Conservation (phyloP, 441 rosid species). For the Biscutella laevigata region DNA sequence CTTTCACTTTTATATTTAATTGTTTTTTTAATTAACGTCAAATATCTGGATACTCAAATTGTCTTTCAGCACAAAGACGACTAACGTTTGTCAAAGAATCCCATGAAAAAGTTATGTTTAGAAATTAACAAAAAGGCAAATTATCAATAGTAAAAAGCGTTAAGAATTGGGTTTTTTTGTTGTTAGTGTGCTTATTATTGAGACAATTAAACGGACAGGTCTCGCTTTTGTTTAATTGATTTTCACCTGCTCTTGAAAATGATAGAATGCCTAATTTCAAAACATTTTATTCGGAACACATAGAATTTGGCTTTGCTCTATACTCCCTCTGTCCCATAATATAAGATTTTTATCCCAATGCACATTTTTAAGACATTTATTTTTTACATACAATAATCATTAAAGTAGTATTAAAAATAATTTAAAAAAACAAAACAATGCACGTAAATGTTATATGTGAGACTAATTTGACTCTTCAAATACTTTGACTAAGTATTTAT, state of each 20-base stretch:
- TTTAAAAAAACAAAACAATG: too few relatives aligned
- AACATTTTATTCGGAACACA: not conserved
- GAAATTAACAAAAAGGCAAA: not conserved
- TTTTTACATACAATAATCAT: too few relatives aligned
- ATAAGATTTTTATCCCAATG: too few relatives aligned
- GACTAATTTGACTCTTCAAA: too few relatives aligned
- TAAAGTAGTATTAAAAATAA: too few relatives aligned
- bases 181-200: slow-evolving; percentile 7
- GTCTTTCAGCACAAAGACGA: slow-evolving; percentile 44
- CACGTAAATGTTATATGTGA: too few relatives aligned
- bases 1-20: slow-evolving; percentile 25
- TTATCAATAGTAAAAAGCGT: not conserved
- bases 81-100: slow-evolving; percentile 66
- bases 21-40: not conserved
- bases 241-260: slow-evolving; percentile 24
- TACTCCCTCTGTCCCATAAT: too few relatives aligned
- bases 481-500: too few relatives aligned
- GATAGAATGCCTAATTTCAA: not conserved
- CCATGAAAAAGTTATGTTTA: not conserved
- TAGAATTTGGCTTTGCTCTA: not conserved
- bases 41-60: slow-evolving; percentile 30
- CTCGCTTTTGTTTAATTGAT: slow-evolving; percentile 25
- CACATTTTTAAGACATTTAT: too few relatives aligned
- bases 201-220: not conserved
- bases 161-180: slow-evolving; percentile 12